Conservation (phyloP, 2,329 filamentous ascomycete genomes). For the Epichloe brachyelytri region DNA sequence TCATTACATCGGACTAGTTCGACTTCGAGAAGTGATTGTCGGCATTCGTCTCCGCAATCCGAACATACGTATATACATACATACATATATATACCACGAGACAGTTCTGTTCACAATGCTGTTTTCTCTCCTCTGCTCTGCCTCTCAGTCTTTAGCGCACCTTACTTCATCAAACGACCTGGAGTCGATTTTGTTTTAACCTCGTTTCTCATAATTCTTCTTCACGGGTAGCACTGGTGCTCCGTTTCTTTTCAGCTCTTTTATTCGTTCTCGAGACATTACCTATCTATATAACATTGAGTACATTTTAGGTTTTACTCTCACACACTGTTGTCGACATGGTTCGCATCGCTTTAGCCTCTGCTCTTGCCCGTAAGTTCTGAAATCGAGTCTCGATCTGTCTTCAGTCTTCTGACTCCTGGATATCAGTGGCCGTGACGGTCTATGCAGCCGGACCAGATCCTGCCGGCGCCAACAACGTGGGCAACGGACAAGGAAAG, state of each 20-base stretch:
- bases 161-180: neutral
- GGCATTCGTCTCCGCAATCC: no score
- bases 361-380: constrained; percentile 15
- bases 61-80: neutral
- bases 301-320: no score
- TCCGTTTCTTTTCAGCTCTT: neutral
- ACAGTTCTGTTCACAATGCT: no score
- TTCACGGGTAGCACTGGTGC: neutral
- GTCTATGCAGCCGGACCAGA: constrained; percentile 6
- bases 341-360: constrained; percentile 14
- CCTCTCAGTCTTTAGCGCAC: neutral
- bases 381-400: neutral
- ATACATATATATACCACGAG: neutral
- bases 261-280: no score
- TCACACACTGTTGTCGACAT: constrained; percentile 7
- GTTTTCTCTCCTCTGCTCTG: no score
- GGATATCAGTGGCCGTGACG: constrained; percentile 5
- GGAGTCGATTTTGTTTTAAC: neutral
- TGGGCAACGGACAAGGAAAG: constrained; percentile 13
- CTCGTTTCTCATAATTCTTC: neutral
- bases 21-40: neutral
- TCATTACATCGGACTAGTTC: neutral
- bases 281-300: no score
- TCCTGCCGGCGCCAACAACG: constrained; percentile 12
- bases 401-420: neutral